Evolutionary conservation across 495 filamentous ascomycete species (phyloP).

Genomic region (Podospora pseudopauciseta): DNA sequence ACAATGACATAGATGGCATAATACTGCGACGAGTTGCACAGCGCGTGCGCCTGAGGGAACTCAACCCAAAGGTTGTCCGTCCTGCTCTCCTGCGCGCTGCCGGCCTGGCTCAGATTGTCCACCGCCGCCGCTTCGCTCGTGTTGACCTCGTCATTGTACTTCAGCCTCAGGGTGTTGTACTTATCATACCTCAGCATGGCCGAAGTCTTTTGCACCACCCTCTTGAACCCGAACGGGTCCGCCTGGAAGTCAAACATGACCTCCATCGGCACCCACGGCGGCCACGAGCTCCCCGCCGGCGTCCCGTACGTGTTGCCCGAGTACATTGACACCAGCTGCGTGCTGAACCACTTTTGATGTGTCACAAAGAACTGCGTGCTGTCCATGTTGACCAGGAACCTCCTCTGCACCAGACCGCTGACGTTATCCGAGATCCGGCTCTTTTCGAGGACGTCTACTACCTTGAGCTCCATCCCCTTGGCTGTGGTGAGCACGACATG

Average conservation of each 20-base stretch:
- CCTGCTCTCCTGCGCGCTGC: conserved; percentile 55
- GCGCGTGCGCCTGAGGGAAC: conserved; percentile 85
- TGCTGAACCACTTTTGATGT: conserved; percentile 78
- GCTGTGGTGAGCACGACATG: conserved; percentile 89
- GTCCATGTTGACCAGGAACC: conserved; percentile 91
- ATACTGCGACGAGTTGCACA: conserved; percentile 94
- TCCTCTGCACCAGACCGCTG: conserved; percentile 88
- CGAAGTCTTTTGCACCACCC: conserved; percentile 91
- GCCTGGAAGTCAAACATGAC: conserved; percentile 94
- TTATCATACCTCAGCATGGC: conserved; percentile 94
- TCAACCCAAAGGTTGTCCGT: conserved; percentile 96
- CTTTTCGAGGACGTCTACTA: conserved; percentile 97
- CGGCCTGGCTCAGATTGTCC: conserved; percentile 42
- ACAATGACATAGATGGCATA: conserved; percentile 97
- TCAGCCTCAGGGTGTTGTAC: conserved; percentile 93
- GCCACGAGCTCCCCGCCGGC: conserved; percentile 80
- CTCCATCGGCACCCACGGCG: conserved; percentile 95
- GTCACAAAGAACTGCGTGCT: conserved; percentile 97
- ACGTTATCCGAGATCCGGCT: conserved; percentile 87
- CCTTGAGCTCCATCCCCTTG: conserved; percentile 94
- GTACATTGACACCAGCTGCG: conserved; percentile 81
- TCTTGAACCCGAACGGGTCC: conserved; percentile 90
- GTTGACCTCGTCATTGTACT: conserved; percentile 93
- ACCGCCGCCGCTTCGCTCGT: conserved; percentile 47
- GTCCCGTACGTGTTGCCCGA: conserved; percentile 91